Percentiles rank a stretch among this genome's conserved stretches.
phyloP scores from a whole-genome alignment of 805 yeast genomes.

The Candida hispaniensis region DNA sequence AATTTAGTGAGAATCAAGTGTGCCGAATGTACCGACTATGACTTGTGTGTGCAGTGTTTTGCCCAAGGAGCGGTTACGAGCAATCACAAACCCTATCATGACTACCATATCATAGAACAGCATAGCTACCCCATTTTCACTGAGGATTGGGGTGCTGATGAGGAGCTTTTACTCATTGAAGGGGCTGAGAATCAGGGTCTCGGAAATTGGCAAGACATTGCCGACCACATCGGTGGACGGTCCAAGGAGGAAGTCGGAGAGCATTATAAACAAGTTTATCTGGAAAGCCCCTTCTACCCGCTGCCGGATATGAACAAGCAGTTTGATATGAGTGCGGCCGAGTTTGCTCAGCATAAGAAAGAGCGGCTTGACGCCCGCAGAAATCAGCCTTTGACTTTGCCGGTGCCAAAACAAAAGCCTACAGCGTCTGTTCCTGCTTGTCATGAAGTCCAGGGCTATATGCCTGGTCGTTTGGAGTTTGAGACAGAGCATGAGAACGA shows the following conservation, averaged over 20 bases:
- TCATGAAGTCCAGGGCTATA: constrained; percentile 93
- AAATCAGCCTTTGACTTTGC: constrained; percentile 64
- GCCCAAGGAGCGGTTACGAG: constrained; percentile 72
- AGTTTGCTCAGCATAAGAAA: constrained; percentile 58
- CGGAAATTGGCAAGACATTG: constrained; percentile 98
- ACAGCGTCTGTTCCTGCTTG: constrained; percentile 90
- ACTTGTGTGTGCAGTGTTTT: constrained; percentile 96
- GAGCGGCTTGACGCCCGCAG: constrained; percentile 57
- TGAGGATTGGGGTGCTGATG: constrained; percentile 97
- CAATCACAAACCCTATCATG: constrained; percentile 89
- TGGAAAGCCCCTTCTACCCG: constrained; percentile 67
- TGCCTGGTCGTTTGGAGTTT: constrained; percentile 98
- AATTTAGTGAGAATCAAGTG: constrained; percentile 82
- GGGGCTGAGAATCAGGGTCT: constrained; percentile 86
- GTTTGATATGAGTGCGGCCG: constrained; percentile 48
- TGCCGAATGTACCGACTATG: constrained; percentile 88
- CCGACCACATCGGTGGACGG: constrained; percentile 89
- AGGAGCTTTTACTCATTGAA: constrained; percentile 75
- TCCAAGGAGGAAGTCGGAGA: constrained; percentile 82
- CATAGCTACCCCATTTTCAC: constrained; percentile 88
- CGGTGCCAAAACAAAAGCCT: constrained; percentile 76
- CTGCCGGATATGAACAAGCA: constrained; percentile 74
- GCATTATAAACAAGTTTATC: constrained; percentile 66
- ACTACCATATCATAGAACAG: constrained; percentile 83
- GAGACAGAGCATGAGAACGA: constrained; percentile 96